Conservation (phyloP, 352 stramenopile genomes). For the Pythium guiyangense region DNA sequence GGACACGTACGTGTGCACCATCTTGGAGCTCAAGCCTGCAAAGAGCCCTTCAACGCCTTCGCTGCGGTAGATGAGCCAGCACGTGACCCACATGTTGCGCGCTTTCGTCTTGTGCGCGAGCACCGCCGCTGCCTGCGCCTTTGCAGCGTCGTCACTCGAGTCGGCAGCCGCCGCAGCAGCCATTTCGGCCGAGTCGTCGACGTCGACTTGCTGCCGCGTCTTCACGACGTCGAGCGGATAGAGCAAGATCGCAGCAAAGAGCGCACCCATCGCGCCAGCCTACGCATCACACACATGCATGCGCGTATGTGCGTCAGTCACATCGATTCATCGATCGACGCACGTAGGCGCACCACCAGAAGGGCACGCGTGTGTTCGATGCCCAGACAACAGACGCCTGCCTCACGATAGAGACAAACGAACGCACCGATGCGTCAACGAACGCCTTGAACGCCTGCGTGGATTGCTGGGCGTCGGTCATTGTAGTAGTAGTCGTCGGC, state of each 20-base stretch:
- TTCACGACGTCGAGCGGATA: conserved; percentile 80
- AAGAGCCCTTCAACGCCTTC: conserved; percentile 65
- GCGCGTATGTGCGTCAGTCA: conserved; percentile 1
- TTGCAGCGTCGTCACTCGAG: conserved; percentile 17
- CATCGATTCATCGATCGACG: neutral
- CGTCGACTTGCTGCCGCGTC: conserved; percentile 59
- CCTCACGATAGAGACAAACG: neutral
- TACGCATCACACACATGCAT: conserved; percentile 14
- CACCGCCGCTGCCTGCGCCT: conserved; percentile 17
- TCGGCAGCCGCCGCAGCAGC: neutral
- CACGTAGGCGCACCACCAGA: too few species aligned
- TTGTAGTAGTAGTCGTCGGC: conserved; percentile 11
- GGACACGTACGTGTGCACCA: conserved; percentile 66
- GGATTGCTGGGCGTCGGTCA: conserved; percentile 20
- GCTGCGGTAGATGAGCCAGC: conserved; percentile 61
- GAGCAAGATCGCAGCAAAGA: conserved; percentile 68
- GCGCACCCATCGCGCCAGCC: conserved; percentile 69
- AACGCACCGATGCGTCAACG: conserved; percentile 66
- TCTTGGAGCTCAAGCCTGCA: conserved; percentile 66
- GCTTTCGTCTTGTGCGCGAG: conserved; percentile 31
- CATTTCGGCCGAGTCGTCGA: conserved; percentile 24
- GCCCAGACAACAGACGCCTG: neutral
- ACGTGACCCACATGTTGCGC: conserved; percentile 46
- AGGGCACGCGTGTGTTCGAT: too few species aligned
- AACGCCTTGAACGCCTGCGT: conserved; percentile 69